Conservation (phyloP, 2,329 filamentous ascomycete genomes). For the Ceratocystis variospora region DNA sequence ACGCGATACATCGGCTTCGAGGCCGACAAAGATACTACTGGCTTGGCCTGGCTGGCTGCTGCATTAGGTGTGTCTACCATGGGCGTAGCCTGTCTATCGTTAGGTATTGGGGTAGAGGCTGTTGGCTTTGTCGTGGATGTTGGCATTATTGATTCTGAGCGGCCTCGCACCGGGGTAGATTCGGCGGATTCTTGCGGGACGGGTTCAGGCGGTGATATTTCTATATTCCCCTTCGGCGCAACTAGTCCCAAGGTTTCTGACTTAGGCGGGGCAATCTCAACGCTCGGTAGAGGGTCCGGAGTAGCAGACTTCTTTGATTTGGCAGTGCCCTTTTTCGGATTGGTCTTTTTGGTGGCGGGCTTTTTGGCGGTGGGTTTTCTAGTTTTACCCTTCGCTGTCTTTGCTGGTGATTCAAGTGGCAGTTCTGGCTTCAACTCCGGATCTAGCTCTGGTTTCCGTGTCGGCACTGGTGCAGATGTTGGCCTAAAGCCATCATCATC, state of each 20-base stretch:
- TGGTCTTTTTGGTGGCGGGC: constrained; percentile 25
- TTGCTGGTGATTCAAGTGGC: neutral
- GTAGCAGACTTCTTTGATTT: neutral
- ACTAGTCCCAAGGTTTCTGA: neutral
- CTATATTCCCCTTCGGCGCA: neutral
- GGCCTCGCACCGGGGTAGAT: neutral
- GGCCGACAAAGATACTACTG: neutral
- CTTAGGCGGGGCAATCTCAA: neutral
- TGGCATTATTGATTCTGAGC: constrained; percentile 8
- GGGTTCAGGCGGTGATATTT: neutral
- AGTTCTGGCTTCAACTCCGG: neutral
- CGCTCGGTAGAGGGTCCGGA: neutral
- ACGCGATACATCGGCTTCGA: constrained; percentile 34
- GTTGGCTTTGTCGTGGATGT: neutral
- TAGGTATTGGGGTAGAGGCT: neutral
- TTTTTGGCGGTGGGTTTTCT: neutral
- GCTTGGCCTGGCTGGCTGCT: constrained; percentile 16
- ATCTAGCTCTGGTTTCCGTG: neutral
- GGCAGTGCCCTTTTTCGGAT: constrained; percentile 21
- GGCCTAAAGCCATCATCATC: neutral
- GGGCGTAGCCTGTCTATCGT: neutral
- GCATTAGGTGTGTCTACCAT: constrained; percentile 7
- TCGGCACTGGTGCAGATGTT: neutral
- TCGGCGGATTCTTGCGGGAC: neutral
- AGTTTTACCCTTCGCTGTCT: neutral